Base-by-base conservation (phyloP, 179 eudicot species). In the Dionaea muscipula region DNA sequence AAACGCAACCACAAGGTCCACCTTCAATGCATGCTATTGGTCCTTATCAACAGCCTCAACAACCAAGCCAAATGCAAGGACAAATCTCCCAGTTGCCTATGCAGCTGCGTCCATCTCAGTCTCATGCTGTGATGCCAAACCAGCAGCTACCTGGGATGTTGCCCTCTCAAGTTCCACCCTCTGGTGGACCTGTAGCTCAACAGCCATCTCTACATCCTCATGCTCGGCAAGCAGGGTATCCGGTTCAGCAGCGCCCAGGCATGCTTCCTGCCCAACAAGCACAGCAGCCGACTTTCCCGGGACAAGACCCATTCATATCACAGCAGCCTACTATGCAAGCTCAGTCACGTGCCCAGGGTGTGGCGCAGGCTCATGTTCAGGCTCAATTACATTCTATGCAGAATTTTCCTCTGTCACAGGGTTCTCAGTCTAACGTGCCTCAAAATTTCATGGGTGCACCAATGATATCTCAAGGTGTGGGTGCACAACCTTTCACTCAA, bases 31-130 rank as follows among this genome's bases (percentile, higher is more conserved):
- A 69, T 15, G 22, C 67, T 41, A 54, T 65, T 66, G 85, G 77
- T 67, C 56, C 73, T 38, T 56, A 57, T 18, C 69, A 67, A 48
- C 70, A n/a, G n/a, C n/a, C n/a, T n/a, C n/a, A n/a, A n/a, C n/a
- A 60, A 37, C 68, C 78, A 47, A 53, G 43, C 54, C 85, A 73
- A 59, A 55, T 66, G 55, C 84, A 67, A 49, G 77, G 78, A n/a
- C 90, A 80, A 55, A 71, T 62, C 53, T 83, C 89, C 45, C 74
- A 61, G 7, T 94, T 77, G 43, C 72, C 80, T 47, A 55, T 80
- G 67, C 80, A 70, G 24, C 41, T 80, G 72, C 83, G 75, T 18
- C 82, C 85, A 19, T 69, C 84, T 25, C 87, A 73, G 35, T 43
- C 82, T 61, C 81, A 74, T 57, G 56, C 76, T 25, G 66, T 64